These are phyloP conservation scores for Chaetoscypha palmicola DNA, from an alignment of 2,329 filamentous ascomycete species.

Conservation along the genomic window DNA sequence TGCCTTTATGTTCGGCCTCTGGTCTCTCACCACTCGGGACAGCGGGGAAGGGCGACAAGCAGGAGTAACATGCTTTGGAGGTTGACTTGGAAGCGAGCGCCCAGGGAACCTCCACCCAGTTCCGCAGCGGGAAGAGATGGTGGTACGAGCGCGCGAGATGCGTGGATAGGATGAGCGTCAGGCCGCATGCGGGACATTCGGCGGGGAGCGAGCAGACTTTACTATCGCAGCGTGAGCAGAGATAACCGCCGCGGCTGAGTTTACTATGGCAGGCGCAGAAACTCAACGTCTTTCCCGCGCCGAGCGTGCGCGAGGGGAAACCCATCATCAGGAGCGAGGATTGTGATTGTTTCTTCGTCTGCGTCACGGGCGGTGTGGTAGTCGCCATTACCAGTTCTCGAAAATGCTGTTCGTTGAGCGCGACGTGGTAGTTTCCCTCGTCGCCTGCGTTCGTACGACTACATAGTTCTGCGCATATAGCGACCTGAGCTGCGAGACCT, in stretches of 20 bases:
- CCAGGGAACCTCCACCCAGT: conserved; percentile 91
- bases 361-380: conserved; percentile 82
- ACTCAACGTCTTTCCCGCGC: conserved; percentile 56
- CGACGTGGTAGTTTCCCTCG: conserved; percentile 69
- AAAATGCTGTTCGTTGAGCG: conserved; percentile 80
- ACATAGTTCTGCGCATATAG: conserved; percentile 86
- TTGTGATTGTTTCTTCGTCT: conserved; percentile 51
- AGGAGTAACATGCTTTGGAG: conserved; percentile 63
- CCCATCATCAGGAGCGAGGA: conserved; percentile 90
- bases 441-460: conserved; percentile 80
- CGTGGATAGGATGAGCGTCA: conserved; percentile 90
- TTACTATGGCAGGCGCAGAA: conserved; percentile 89
- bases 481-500: conserved; percentile 83
- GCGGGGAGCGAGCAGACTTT: conserved; percentile 88
- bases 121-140: conserved; percentile 81
- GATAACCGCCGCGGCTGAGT: conserved; percentile 76
- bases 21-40: conserved; percentile 16
- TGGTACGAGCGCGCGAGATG: conserved; percentile 91
- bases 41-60: conserved; percentile 63
- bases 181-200: conserved; percentile 83
- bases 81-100: conserved; percentile 53
- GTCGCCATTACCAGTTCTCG: conserved; percentile 80
- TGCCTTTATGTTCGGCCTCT: conserved; percentile 45
- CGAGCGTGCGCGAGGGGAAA: conserved; percentile 81
- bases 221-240: conserved; percentile 78